Base-by-base conservation (phyloP, 1,284 basidiomycete species). In the Tylopilus sp. region DNA sequence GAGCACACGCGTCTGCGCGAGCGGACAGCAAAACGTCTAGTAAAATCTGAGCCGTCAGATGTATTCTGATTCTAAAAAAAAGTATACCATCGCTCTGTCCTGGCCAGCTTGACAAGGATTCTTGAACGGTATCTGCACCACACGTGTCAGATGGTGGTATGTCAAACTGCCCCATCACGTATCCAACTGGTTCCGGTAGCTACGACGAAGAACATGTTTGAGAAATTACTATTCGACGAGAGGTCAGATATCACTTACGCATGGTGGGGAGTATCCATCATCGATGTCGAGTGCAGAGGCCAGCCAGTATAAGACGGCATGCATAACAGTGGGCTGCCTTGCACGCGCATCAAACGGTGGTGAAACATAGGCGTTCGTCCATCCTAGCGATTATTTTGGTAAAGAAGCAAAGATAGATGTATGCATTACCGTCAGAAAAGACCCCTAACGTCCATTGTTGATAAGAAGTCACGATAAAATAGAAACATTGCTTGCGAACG, bases 391-490 rank as follows among this genome's bases (percentile, higher is more conserved):
- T 42, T n/a, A 10, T 50, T 15, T 69, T 44, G 31, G 46, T 28
- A 50, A 50, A 6, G 54, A 57, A 53, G 55, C 54, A 17, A 53
- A n/a, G 5, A 35, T 15, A 53, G 31, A 36, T 39, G 33, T 14
- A 3, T 22, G 15, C 43, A 61, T 41, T 53, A 78, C 79, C 77
- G 60, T 64, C 60, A n/a, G 78, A 75, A 59, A 82, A 82, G 7
- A 70, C 71, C 5, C 80, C 80, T 46, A 81, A 81, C 0, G 74
- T 61, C 79, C 79, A 81, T 6, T 73, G 69, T 40, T 68, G 67
- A 56, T 80, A 81, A n/a, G 73, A 77, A 9, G 79, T 77, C 20
- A 81, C 53, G 8, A 79, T 71, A 50, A 81, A 81, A 58, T 68
- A 74, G 29, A 66, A 71, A 33, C 75, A 71, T 19, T 70, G 66